Conservation (phyloP, 345 rosid species). For the Cardamine occulta region DNA sequence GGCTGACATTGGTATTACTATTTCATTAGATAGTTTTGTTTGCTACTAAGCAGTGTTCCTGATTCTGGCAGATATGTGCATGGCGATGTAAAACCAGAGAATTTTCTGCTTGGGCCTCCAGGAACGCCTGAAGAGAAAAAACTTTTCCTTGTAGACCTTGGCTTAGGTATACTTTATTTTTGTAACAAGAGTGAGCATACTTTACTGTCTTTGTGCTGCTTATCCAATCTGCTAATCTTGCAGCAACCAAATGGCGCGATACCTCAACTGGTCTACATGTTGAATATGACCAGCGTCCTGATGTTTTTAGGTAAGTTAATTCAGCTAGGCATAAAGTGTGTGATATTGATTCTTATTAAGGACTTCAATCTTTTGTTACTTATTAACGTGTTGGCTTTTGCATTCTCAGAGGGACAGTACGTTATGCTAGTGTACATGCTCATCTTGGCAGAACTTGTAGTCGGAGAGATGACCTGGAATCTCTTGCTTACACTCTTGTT, state of each 20-base stretch:
- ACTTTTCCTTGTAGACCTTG: conserved; percentile 91
- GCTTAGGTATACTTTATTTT: conserved; percentile 62
- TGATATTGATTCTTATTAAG: conserved; percentile 19
- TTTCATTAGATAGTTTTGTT: background rate
- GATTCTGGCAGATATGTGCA: conserved; percentile 76
- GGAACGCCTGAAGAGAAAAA: conserved; percentile 88
- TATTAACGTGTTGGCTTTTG: conserved; percentile 14
- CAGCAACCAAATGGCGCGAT: conserved; percentile 95
- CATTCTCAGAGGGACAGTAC: conserved; percentile 84
- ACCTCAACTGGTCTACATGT: conserved; percentile 78
- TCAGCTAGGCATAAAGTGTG: background rate
- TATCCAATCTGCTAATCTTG: conserved; percentile 35
- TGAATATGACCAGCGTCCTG: conserved; percentile 98
- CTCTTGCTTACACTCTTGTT: conserved; percentile 96
- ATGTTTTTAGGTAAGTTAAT: conserved; percentile 79
- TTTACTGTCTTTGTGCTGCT: conserved; percentile 27
- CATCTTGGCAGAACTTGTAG: conserved; percentile 98
- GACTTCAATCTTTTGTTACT: conserved; percentile 14
- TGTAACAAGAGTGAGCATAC: background rate
- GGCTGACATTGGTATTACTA: conserved; percentile 9
- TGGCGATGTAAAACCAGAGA: conserved; percentile 98
- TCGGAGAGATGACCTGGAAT: conserved; percentile 94
- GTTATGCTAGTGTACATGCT: conserved; percentile 98
- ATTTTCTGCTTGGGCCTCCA: conserved; percentile 87
- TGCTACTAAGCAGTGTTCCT: conserved; percentile 32